These are phyloP conservation scores for Lepidium didymum DNA, from an alignment of 345 rosid genomes.

Conservation along the genomic window DNA sequence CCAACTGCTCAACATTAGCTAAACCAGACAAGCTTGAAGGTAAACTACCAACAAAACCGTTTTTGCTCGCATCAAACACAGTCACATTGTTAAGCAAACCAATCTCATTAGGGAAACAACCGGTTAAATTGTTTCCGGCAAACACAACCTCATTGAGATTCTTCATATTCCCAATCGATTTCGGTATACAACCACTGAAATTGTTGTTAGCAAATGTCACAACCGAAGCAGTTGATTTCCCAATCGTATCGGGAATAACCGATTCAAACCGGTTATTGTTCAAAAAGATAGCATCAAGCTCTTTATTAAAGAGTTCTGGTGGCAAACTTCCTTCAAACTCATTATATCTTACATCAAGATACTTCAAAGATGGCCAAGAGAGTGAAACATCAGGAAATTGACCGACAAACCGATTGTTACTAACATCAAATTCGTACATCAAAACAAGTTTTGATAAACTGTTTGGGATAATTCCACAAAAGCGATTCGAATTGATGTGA, in stretches of 20 bases:
- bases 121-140: slow-evolving; percentile 42
- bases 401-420: slow-evolving; percentile 64
- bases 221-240: slow-evolving; percentile 49
- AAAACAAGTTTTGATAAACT: slow-evolving; percentile 38
- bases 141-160: slow-evolving; percentile 50
- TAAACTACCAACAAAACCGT: slow-evolving; percentile 41
- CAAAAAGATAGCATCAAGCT: slow-evolving; percentile 60
- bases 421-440: slow-evolving; percentile 56
- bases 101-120: slow-evolving; percentile 58
- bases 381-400: slow-evolving; percentile 40
- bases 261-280: slow-evolving; percentile 55
- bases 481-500: slow-evolving; percentile 64
- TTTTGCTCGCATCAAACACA: slow-evolving; percentile 41
- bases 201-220: slow-evolving; percentile 54
- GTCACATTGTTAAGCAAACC: slow-evolving; percentile 45
- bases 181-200: slow-evolving; percentile 56
- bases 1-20: slow-evolving; percentile 31
- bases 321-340: slow-evolving; percentile 63
- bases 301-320: slow-evolving; percentile 37
- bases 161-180: slow-evolving; percentile 45
- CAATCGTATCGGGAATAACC: slow-evolving; percentile 40
- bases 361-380: slow-evolving; percentile 39
- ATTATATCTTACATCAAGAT: slow-evolving; percentile 52
- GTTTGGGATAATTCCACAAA: slow-evolving; percentile 59
- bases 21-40: slow-evolving; percentile 34